Evolutionary conservation across 352 stramenopile genomes (phyloP), one percentile per base, ranked within the genome.

Genomic region (Plasmopara halstedii): DNA sequence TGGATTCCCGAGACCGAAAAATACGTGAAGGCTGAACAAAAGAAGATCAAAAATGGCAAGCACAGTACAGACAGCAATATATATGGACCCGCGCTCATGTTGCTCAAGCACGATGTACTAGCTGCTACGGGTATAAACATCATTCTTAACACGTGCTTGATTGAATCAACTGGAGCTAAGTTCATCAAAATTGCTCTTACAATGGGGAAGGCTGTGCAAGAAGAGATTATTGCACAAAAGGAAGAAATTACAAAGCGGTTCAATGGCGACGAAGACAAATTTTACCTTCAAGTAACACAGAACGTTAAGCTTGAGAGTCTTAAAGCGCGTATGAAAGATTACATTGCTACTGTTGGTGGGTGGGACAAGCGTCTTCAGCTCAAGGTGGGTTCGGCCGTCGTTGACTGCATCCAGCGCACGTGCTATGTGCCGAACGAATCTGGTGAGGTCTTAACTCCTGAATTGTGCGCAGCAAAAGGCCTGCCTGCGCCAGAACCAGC

Each of bases 341-440:
- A 89, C 32, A 58, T 86, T 41, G 70, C 93, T n/a, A 73, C 56
- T 6, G 73, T 85, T 6, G 83, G 81, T 13, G 67, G 69, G 10
- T 98, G 90, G 93, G 70, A 89, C 46, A 89, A 88, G 46, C 67
- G 79, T 9, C 58, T 94, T 8, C 88, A 95, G 54, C 70, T 95
- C 23, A 96, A 97, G 58, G 69, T 97, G 15, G 83, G 83, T n/a
- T 78, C 79, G 0, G 76, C 75, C 1, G 40, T 94, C 11, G 67
- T 94, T 4, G 78, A 91, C 25, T 77, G 72, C 38, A 78, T 94
- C 44, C 74, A 90, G 44, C 76, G 77, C 23, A 88, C 81, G 32
- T 91, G 79, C 49, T 85, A 80, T 36, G 63, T 84, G n/a, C 72
- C 75, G 0, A 64, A 70, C 15, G 40, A 51, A 6, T 57, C 25